Base-by-base conservation (phyloP, 345 rosid genomes). In the Brassica incana region DNA sequence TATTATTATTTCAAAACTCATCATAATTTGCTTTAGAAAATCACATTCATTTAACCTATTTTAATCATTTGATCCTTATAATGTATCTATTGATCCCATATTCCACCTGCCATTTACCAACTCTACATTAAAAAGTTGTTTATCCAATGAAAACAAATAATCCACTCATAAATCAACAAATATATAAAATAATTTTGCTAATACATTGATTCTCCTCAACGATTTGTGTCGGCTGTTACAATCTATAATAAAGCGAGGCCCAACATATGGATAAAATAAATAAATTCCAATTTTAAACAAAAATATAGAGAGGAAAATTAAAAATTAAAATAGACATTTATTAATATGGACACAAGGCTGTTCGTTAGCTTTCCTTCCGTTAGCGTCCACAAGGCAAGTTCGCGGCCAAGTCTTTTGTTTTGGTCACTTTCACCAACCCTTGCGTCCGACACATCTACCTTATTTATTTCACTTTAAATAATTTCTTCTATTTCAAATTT, bases 351-450 rank as follows among this genome's bases (percentile, higher is more conserved):
- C 71, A 79, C 78, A 75, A 65, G 70, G 32, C 72, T 79, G 79
- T 79, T 70, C 83, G 79, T 79, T 70, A 23, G 74, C 35, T 68
- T 54, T 68, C 15, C 35, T 52, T 56, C 68, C 29, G 38, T 36
- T 66, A 72, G 29, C 64, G 70, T 79, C 62, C 43, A 80, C 62
- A 64, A 80, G 65, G 77, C 76, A 69, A 78, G 14, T 43, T 69
- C 25, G 67, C 36, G 78, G 65, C 79, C 67, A 69, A 75, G 72
- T 62, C 48, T 79, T 68, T 79, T 63, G 12, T 48, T 62, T 69
- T 80, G 83, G 83, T 79, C 79, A 70, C 62, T 75, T 80, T 80
- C 83, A 80, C 83, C 83, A 80, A 80, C 83, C 45, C 45, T 69
- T 61, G 50, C 79, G 72, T 70, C 83, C 83, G 72, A 80, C 80